Conservation (phyloP, 495 filamentous ascomycete species). For the Lasiosphaeria ovina region DNA sequence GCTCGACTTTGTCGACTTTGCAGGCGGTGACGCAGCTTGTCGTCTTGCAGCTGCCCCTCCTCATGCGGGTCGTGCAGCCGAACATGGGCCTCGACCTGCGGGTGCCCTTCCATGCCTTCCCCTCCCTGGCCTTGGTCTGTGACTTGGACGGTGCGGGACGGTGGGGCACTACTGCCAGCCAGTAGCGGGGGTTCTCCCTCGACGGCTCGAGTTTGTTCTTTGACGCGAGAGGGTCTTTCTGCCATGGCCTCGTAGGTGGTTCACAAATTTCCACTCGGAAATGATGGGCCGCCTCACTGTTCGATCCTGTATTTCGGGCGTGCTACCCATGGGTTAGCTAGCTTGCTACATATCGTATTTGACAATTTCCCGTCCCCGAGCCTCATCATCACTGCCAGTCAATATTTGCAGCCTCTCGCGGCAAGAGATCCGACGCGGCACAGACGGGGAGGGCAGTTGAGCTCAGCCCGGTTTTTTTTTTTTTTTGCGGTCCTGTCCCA, state of each 20-base stretch:
- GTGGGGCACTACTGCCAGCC: not conserved
- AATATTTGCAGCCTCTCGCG: too few relatives aligned
- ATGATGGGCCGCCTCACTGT: not conserved
- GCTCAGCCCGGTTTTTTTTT: too few relatives aligned
- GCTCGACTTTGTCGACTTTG: not conserved
- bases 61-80: not conserved
- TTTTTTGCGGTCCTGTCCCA: too few relatives aligned
- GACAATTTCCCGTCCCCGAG: not conserved
- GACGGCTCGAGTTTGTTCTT: not conserved
- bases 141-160: not conserved
- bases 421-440: too few relatives aligned
- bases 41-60: not conserved
- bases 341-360: not conserved
- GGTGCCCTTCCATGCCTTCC: not conserved
- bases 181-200: too few relatives aligned
- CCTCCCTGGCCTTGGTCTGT: not conserved
- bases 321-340: not conserved
- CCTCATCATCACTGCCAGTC: not conserved
- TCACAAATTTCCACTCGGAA: constrained; percentile 1
- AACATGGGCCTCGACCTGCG: not conserved
- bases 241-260: not conserved
- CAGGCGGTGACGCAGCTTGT: not conserved
- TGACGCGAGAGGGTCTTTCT: not conserved
- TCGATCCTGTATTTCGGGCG: not conserved
- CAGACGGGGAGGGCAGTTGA: too few relatives aligned